Base-by-base conservation (phyloP, 2,329 filamentous ascomycete genomes). In the Epichloe gansuensis region DNA sequence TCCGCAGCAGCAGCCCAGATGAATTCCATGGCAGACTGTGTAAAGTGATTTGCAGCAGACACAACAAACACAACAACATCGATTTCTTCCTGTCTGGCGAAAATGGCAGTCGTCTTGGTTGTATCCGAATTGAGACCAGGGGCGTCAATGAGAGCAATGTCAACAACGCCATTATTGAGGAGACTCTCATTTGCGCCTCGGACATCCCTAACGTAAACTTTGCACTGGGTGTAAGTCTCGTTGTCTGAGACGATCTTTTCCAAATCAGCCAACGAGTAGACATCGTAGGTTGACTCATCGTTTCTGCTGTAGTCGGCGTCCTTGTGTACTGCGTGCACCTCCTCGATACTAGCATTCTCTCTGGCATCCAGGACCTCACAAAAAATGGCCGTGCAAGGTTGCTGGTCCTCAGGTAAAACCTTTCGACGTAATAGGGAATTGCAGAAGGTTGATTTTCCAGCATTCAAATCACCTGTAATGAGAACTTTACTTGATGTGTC, bases 21-120 rank as follows among this genome's bases (percentile, higher is more conserved):
- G 63, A 98, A 98, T 62, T 98, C 93, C 69, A 88, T 94, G n/a
- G 93, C 91, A 1, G 93, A 95, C 52, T 95, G 82, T 0, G 93
- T 98, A 65, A 98, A 97, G 69, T 98, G 93, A 59, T 98, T 98
- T 28, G 91, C 90, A 2, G 93, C 93, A 11, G 91, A 96, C 5
- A 98, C 93, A 37, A 98, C 93, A 62, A 98, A 98, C 0, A 98
- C 91, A 1, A 98, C 93, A 0, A 98, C 93, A 61, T 98, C 93
- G 57, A 98, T 98, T 69, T 98, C 93, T 67, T 98, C 93, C 65
- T 98, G 93, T 53, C 93, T 80, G 25, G 93, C 93, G 67, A 98
- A 98, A 6, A 98, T 87, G 21, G 93, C 93, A 1, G 93, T 98
- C 0, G 93, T 98, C 72, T 97, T 95, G 46, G 95, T 83, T 1